These are phyloP conservation scores for Cordyceps javanica DNA, from an alignment of 2,329 filamentous ascomycete species.

Conservation along the genomic window DNA sequence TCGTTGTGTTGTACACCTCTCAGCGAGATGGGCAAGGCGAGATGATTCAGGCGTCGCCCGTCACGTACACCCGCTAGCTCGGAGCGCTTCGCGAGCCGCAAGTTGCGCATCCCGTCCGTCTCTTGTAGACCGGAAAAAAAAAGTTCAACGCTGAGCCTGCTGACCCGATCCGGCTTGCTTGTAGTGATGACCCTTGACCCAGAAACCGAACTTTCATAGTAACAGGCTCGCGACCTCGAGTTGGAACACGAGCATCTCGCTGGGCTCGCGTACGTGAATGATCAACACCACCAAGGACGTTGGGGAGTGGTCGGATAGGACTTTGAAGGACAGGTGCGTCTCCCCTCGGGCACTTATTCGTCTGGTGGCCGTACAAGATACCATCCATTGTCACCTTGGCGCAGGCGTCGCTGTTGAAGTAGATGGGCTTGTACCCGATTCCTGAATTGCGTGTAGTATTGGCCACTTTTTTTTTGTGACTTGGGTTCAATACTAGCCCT, in stretches of 20 bases:
- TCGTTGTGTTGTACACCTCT: conserved; percentile 21
- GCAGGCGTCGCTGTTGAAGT: conserved; percentile 24
- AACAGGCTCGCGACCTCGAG: conserved; percentile 33
- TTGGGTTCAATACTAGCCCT: conserved; percentile 26
- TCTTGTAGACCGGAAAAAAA: conserved; percentile 35
- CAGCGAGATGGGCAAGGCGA: conserved; percentile 33
- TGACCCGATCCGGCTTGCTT: conserved; percentile 33
- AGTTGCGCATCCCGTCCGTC: conserved; percentile 23
- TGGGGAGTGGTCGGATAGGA: no score
- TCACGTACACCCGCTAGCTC: conserved; percentile 33
- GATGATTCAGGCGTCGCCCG: conserved; percentile 27
- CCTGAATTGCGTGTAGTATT: conserved; percentile 19
- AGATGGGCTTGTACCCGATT: conserved; percentile 23
- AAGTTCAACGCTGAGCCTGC: conserved; percentile 26
- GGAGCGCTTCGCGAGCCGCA: conserved; percentile 30
- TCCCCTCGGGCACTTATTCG: conserved; percentile 13
- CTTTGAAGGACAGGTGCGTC: conserved; percentile 23
- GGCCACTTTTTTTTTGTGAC: conserved; percentile 27
- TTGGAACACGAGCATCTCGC: conserved; percentile 24
- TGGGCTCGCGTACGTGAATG: conserved; percentile 17
- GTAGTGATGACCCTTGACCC: conserved; percentile 29
- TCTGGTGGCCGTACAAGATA: conserved; percentile 29
- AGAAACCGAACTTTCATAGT: conserved; percentile 32
- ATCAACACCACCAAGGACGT: no score
- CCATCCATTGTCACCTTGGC: conserved; percentile 26